phyloP scores from a whole-genome alignment of 176 grass and related monocot genomes.

The Urochloa ruziziensis region DNA sequence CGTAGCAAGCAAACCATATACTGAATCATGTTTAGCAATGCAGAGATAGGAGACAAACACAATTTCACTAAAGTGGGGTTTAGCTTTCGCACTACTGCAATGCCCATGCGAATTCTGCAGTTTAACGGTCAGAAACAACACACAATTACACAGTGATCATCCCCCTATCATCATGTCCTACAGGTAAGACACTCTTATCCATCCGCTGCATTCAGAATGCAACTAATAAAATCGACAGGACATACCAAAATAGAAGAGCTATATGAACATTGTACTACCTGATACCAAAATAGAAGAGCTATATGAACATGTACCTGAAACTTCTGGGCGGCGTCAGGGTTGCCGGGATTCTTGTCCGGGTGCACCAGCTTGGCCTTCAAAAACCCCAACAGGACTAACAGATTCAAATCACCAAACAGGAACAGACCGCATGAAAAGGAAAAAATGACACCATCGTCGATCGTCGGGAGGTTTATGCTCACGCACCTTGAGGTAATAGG shows the following conservation, averaged over 20 bases:
- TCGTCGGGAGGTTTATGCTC: neutral
- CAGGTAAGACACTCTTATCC: neutral
- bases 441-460: too few relatives aligned
- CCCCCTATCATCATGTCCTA: neutral
- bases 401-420: neutral
- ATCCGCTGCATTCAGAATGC: neutral
- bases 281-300: neutral
- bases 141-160: neutral
- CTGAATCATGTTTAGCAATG: neutral
- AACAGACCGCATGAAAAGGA: neutral
- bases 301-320: slow-evolving; percentile 50
- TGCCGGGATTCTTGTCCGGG: slow-evolving; percentile 78
- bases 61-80: neutral
- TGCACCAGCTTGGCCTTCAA: slow-evolving; percentile 83
- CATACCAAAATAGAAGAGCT: neutral
- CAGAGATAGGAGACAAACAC: neutral
- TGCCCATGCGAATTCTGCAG: neutral
- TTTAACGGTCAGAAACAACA: neutral
- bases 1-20: neutral
- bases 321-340: slow-evolving; percentile 72
- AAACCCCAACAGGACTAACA: neutral
- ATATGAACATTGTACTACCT: too few relatives aligned
- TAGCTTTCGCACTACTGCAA: neutral
- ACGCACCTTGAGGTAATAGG: slow-evolving; percentile 85
- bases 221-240: neutral